Conservation (phyloP, 441 rosid genomes). For the Theobroma grandiflorum region DNA sequence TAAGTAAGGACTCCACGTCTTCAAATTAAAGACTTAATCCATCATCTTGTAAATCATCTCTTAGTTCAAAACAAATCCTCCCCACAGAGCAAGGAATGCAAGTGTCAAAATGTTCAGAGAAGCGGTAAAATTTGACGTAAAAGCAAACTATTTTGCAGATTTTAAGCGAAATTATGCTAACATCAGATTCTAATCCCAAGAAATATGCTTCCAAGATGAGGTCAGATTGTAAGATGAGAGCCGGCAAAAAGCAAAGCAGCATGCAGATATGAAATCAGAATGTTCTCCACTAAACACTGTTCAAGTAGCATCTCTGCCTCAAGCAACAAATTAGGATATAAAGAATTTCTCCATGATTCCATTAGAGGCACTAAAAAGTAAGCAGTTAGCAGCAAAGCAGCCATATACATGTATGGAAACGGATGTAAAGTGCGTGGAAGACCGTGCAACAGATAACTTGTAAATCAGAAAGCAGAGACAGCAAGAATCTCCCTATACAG, state of each 20-base stretch:
- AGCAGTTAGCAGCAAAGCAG: constrained; percentile 8
- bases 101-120: neutral
- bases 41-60: constrained; percentile 15
- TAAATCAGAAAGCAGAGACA: constrained; percentile 8
- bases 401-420: neutral
- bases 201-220: constrained; percentile 6
- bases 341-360: neutral
- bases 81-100: neutral
- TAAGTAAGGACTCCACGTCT: neutral
- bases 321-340: neutral
- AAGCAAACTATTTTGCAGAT: neutral
- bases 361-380: neutral
- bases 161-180: neutral
- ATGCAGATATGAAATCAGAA: neutral
- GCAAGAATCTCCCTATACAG: constrained; percentile 12
- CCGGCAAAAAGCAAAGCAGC: neutral
- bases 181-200: neutral
- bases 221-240: neutral
- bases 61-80: constrained; percentile 9
- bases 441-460: neutral
- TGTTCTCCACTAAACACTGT: neutral
- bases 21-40: neutral
- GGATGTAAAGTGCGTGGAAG: neutral
- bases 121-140: neutral
- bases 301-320: neutral